Base-by-base conservation (phyloP, 352 stramenopile species). In the Hyaloperonospora arabidopsidis region DNA sequence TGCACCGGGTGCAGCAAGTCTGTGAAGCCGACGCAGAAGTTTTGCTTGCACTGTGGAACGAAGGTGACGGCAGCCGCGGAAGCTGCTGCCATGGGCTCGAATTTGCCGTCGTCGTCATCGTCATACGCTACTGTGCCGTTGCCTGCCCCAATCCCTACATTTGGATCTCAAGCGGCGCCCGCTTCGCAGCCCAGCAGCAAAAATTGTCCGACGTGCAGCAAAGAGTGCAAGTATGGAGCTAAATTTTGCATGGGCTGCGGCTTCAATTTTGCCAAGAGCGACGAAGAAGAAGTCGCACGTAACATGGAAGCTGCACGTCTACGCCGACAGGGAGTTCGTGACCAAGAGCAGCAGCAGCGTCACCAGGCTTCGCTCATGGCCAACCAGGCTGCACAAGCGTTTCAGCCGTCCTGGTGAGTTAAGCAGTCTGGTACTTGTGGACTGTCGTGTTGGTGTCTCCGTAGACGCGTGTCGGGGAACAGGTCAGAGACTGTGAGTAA, bases 171-270 rank as follows among this genome's bases (percentile, higher is more conserved):
- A 52, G 78, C 70, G 8, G 54, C 63, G 0, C 40, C 59, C 2
- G 67, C 57, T 2, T 70, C 68, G 28, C 64, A 79, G 36, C 54
- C 72, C 3, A 60, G 55, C 15, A 72, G 72, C 1, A 87, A 88
- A 61, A 67, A 67, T n/a, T 93, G 82, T 51, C 70, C 72, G 28
- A 65, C 59, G 11, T 93, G 82, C 55, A 66, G 67, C 41, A 80
- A 79, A 39, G 63, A 80, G 46, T 93, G 82, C 76, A 93, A 93
- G 62, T 67, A 62, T 23, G 62, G 68, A 5, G 78, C 79, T 43
- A 93, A 93, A 54, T 93, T 93, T 53, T 93, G 82, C 64, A 70
- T 89, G 44, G 67, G 69, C 22, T 93, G 82, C 35, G 82, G 82
- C 38, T 87, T 86, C 52, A 89, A 87, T 53, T 93, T 90, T 57